Evolutionary conservation across 2,329 filamentous ascomycete species (phyloP), one percentile per base, ranked within the genome.

Genomic region (Amesomyces nigricolor): DNA sequence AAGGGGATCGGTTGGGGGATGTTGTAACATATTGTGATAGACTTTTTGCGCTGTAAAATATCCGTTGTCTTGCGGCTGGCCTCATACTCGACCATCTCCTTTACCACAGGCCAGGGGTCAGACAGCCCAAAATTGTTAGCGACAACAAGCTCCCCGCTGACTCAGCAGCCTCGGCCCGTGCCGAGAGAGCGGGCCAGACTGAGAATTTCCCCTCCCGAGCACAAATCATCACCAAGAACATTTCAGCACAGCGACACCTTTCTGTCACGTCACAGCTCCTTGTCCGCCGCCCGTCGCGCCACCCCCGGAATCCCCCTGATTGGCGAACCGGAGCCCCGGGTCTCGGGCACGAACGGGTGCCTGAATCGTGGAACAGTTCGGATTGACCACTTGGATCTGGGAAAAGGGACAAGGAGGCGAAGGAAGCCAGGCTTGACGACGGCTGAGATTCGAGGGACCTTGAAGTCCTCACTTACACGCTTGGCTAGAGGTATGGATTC

Each of bases 221-320:
- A 68, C 58, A 67, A 62, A 58, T 65, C 65, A 71, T 68, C 69
- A 70, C 70, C 67, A 71, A 70, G 71, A 70, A 75, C 67, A 73
- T 73, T 71, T 75, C 72, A 74, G 72, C 70, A 74, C 72, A 72
- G 69, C 64, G 29, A 43, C 58, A 40, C 48, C 11, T 55, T 51
- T 32, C 47, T 30, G 55, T 61, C 61, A 60, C 60, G 53, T 59
- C 57, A 58, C 56, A 50, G 51, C 54, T 47, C 51, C 57, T 56
- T 57, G 58, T 47, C 39, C 29, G 48, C 42, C 38, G 46, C 55
- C 19, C 57, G 58, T 55, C 61, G 54, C 60, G 59, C 59, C 58
- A 58, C 58, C 50, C 47, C 50, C 17, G 16, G 47, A 47, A 52
- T 51, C 57, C 32, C 38, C 57, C 47, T 62, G 57, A 61, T 60